Conservation (phyloP, 1,284 basidiomycete species). For the Ceratobasidium sp. region DNA sequence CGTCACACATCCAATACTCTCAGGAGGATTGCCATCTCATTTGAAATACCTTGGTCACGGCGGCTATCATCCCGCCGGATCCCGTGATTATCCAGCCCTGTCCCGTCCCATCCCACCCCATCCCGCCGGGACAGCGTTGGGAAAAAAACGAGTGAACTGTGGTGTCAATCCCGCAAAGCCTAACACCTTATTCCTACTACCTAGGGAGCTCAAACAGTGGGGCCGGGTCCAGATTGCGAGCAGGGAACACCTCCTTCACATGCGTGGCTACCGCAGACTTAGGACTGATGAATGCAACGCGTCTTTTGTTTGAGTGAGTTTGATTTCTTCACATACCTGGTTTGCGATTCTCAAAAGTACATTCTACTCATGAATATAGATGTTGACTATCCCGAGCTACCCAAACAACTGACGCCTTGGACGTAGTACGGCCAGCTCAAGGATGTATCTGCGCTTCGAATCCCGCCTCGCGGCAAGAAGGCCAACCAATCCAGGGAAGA, state of each 20-base stretch:
- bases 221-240: neutral
- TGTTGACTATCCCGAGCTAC: neutral
- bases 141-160: too few relatives aligned
- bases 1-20: too few relatives aligned
- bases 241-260: neutral
- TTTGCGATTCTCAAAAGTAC: neutral
- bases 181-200: conserved; percentile 7
- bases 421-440: conserved; percentile 17
- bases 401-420: too few relatives aligned
- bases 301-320: neutral
- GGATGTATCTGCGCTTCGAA: neutral
- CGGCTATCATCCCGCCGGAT: too few relatives aligned
- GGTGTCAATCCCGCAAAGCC: neutral
- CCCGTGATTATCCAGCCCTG: too few relatives aligned
- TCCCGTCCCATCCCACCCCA: too few relatives aligned
- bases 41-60: too few relatives aligned
- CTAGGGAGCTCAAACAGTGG: neutral
- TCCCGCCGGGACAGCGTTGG: too few relatives aligned
- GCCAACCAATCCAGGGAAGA: neutral
- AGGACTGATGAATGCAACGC: neutral
- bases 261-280: neutral
- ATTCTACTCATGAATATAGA: neutral
- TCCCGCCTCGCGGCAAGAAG: neutral
- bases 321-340: too few relatives aligned
- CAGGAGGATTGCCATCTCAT: too few relatives aligned